Evolutionary conservation across 768 basidiomycete species (phyloP).

Genomic region (Leccinum uliginosum): DNA sequence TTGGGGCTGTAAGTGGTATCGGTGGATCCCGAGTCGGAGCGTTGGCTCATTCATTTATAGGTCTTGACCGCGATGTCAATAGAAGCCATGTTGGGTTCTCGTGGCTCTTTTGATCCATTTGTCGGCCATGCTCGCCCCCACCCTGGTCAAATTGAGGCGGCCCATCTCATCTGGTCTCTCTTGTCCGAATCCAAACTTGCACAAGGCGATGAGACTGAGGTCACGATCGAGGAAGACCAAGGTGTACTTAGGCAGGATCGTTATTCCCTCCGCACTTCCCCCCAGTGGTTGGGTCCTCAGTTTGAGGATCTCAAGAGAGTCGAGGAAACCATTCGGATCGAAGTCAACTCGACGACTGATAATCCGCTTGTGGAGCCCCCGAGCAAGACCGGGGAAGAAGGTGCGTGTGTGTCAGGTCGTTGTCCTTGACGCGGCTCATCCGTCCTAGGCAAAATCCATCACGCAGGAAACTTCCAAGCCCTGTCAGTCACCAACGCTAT

Average conservation of each 20-base stretch:
- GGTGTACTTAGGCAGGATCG: slow-evolving; percentile 79
- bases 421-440: neutral
- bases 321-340: slow-evolving; percentile 58
- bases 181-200: slow-evolving; percentile 69
- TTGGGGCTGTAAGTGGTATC: slow-evolving; percentile 36
- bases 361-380: slow-evolving; percentile 85
- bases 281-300: slow-evolving; percentile 85
- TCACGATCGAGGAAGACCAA: slow-evolving; percentile 65
- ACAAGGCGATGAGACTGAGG: slow-evolving; percentile 65
- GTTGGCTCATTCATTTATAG: slow-evolving; percentile 29
- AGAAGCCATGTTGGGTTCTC: slow-evolving; percentile 74
- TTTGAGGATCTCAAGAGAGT: slow-evolving; percentile 73
- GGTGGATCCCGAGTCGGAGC: neutral
- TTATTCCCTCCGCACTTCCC: slow-evolving; percentile 59
- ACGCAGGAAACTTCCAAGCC: slow-evolving; percentile 90
- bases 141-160: slow-evolving; percentile 79
- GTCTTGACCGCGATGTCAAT: slow-evolving; percentile 79
- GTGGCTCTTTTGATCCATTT: slow-evolving; percentile 72
- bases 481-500: slow-evolving; percentile 82
- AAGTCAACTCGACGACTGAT: slow-evolving; percentile 87
- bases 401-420: slow-evolving; percentile 2
- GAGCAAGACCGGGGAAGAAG: slow-evolving; percentile 42
- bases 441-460: slow-evolving; percentile 50
- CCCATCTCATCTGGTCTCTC: slow-evolving; percentile 62
- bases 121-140: slow-evolving; percentile 75